These are phyloP conservation scores for Larix kaempferi DNA, from an alignment of 75 land plant species.

Conservation along the genomic window DNA sequence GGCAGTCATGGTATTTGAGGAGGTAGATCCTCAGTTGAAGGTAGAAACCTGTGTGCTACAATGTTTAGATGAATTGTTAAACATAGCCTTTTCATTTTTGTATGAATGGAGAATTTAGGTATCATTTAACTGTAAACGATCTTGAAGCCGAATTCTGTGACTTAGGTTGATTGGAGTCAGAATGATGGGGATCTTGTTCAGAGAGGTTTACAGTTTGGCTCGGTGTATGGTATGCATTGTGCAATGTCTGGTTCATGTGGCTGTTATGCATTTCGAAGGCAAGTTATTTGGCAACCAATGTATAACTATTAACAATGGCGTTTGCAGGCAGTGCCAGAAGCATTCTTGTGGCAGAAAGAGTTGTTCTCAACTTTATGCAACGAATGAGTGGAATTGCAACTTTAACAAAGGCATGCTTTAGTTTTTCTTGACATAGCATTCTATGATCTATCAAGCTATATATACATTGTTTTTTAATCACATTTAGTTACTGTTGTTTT, in stretches of 20 bases:
- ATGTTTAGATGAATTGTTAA: neutral
- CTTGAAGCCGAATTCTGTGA: neutral
- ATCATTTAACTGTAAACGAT: neutral
- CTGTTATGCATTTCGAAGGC: slow-evolving; percentile 2
- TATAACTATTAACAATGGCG: neutral
- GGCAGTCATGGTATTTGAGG: slow-evolving; percentile 78
- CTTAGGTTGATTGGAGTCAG: slow-evolving; percentile 78
- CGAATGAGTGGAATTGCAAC: slow-evolving; percentile 99
- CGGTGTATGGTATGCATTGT: slow-evolving; percentile 61
- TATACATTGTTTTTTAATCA: neutral
- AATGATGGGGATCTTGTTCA: slow-evolving; percentile 73
- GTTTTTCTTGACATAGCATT: neutral
- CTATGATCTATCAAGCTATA: neutral
- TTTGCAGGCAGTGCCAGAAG: slow-evolving; percentile 77
- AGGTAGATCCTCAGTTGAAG: slow-evolving; percentile 89
- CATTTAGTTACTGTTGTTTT: neutral
- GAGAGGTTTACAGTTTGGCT: slow-evolving; percentile 78
- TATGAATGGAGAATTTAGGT: neutral
- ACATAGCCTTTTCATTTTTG: neutral
- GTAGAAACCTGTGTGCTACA: slow-evolving; percentile 24
- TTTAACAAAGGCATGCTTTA: slow-evolving; percentile 62
- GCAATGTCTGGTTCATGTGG: neutral
- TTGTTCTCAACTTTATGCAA: slow-evolving; percentile 96
- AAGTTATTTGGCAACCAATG: neutral
- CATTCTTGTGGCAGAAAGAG: slow-evolving; percentile 89